Evolutionary conservation across 2,329 filamentous ascomycete genomes (phyloP).

Genomic region (Pestalotiopsis sp.): DNA sequence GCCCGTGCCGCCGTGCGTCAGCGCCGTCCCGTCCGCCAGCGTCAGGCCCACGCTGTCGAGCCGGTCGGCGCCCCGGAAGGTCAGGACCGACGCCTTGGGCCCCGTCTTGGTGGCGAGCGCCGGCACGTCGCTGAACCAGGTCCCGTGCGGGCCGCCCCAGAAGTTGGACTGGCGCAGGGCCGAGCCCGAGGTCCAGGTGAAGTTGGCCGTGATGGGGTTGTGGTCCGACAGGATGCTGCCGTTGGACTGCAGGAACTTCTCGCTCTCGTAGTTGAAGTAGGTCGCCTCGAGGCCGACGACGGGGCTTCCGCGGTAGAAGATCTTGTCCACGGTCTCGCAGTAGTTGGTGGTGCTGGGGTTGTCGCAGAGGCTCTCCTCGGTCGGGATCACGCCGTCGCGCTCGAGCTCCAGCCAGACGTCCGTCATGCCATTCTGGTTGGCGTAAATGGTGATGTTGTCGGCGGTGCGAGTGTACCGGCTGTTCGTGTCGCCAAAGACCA

Average conservation of each 20-base stretch:
- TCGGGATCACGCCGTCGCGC: slow-evolving; percentile 47
- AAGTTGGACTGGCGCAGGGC: slow-evolving; percentile 46
- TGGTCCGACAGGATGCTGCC: slow-evolving; percentile 65
- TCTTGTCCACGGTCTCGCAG: slow-evolving; percentile 71
- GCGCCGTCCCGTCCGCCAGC: slow-evolving; percentile 48
- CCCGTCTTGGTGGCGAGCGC: slow-evolving; percentile 35
- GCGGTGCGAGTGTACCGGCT: slow-evolving; percentile 61
- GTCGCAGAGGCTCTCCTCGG: slow-evolving; percentile 50
- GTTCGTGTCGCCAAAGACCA: slow-evolving; percentile 69
- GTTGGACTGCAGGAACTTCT: slow-evolving; percentile 58
- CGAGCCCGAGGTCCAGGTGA: slow-evolving; percentile 44
- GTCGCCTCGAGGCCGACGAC: slow-evolving; percentile 49
- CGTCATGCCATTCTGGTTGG: slow-evolving; percentile 52
- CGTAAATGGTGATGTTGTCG: slow-evolving; percentile 55
- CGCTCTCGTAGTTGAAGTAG: slow-evolving; percentile 56
- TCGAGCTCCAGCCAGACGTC: slow-evolving; percentile 64
- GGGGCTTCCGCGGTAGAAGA: slow-evolving; percentile 60
- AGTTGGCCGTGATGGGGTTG: slow-evolving; percentile 63
- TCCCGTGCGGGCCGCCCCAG: slow-evolving; percentile 51
- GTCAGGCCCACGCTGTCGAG: slow-evolving; percentile 53
- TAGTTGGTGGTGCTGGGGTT: slow-evolving; percentile 56
- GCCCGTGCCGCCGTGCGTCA: slow-evolving; percentile 57
- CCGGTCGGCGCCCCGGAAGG: slow-evolving; percentile 49
- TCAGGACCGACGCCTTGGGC: slow-evolving; percentile 40
- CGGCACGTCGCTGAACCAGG: slow-evolving; percentile 59